Evolutionary conservation across 371 early-diverging fungal genomes (phyloP), one percentile per base, ranked within the genome.

Genomic region (Haplosporangium sp.): DNA sequence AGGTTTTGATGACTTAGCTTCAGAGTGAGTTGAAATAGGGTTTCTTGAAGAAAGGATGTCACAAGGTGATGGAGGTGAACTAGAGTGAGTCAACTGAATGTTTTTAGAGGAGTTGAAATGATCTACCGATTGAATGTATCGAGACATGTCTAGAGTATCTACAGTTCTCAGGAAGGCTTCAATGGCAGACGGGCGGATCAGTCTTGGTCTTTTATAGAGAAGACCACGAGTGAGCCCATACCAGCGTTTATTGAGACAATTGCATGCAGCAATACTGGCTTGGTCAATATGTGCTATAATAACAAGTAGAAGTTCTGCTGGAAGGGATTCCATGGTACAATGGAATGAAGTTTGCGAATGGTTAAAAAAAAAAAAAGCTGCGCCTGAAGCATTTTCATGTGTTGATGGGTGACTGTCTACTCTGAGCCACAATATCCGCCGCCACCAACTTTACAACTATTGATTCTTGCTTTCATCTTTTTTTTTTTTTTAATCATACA

Each of bases 211-310:
- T 9, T 42, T 20, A 52, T 78, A 78, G 58, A 78, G 79, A 1
- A 37, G 40, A 2, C 39, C 48, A 11, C 48, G 66, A 10, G 74
- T 74, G 45, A 73, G 71, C 0, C 34, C 2, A 20, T 78, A 68
- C 79, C 79, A 78, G n/a, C 39, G 67, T 55, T 35, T 69, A 61
- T 64, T 74, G 39, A 78, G 53, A 6, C 65, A 71, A 37, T 63
- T 74, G 55, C 79, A 78, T 59, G 58, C 19, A 37, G 68, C 60
- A 10, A 78, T 52, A 13, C 44, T 58, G 44, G 40, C 2, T 55
- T 74, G 79, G 47, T 77, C 73, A 17, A 77, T 44, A 45, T 44
- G 27, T 27, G 61, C 55, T 58, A 73, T 47, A 57, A 77, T 73
- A 59, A 27, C 58, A 19, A 77, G 52, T 1, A 77, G 67, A 2